Conservation (phyloP, 2,329 filamentous ascomycete species). For the Knoxdaviesia capensis region DNA sequence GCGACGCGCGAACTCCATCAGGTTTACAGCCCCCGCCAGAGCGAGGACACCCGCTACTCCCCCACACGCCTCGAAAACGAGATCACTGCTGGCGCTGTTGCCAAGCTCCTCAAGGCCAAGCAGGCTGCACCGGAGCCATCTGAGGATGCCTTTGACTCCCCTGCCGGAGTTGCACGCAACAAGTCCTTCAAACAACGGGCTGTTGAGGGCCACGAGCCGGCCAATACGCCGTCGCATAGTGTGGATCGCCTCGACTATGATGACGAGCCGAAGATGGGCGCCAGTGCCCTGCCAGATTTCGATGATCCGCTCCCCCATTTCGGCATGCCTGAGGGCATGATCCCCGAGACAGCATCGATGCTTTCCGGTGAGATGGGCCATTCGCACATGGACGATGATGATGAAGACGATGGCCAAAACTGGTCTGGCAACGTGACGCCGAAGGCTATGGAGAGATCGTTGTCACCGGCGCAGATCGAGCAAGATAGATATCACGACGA, state of each 20-base stretch:
- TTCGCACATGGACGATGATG: background rate
- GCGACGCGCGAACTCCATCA: background rate
- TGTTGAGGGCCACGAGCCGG: conserved; percentile 31
- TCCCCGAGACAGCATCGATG: conserved; percentile 34
- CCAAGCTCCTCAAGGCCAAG: conserved; percentile 28
- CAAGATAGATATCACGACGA: background rate
- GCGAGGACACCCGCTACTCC: conserved; percentile 16
- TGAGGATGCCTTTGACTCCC: conserved; percentile 17
- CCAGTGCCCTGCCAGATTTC: conserved; percentile 48
- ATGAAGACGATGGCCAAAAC: conserved; percentile 15
- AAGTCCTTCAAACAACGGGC: conserved; percentile 48
- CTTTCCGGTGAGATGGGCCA: no score
- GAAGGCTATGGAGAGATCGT: conserved; percentile 5
- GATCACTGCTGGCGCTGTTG: conserved; percentile 35
- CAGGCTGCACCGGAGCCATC: conserved; percentile 8
- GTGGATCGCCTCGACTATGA: conserved; percentile 35
- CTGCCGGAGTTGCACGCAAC: conserved; percentile 34
- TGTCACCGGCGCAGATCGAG: no score
- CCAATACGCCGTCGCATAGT: conserved; percentile 36
- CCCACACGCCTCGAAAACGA: conserved; percentile 36
- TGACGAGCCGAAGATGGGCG: conserved; percentile 36
- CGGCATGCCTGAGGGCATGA: conserved; percentile 39
- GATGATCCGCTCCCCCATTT: conserved; percentile 59
- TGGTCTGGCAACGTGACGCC: conserved; percentile 38
- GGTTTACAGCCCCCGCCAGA: conserved; percentile 7